Percentiles rank a stretch among this genome's conserved stretches.
Evolutionary conservation across 768 basidiomycete genomes (phyloP).

Genomic region (Mycena filopes): DNA sequence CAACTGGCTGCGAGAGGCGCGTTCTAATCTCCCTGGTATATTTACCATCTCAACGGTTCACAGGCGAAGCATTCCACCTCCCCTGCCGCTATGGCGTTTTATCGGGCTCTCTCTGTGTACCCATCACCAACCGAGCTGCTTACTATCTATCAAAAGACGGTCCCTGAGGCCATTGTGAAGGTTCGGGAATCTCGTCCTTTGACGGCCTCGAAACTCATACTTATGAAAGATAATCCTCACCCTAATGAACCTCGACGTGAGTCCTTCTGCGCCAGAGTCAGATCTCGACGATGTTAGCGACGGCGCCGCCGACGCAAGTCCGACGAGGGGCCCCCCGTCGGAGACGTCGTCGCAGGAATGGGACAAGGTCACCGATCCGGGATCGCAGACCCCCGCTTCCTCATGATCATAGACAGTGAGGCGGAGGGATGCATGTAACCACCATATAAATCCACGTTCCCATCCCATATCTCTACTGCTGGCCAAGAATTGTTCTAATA

Average conservation of each 20-base stretch:
- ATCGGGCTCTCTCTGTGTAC: conserved; percentile 92
- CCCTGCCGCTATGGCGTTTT: conserved; percentile 91
- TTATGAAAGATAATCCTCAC: conserved; percentile 74
- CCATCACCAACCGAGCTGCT: conserved; percentile 95
- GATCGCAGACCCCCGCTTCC: conserved; percentile 59
- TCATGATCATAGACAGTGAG: conserved; percentile 37
- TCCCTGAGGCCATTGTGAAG: conserved; percentile 85
- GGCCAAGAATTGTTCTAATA: conserved; percentile 34
- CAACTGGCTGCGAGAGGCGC: conserved; percentile 79
- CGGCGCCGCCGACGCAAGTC: conserved; percentile 66
- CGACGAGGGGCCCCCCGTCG: conserved; percentile 75
- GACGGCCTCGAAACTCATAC: background rate
- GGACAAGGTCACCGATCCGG: conserved; percentile 87
- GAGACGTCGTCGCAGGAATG: conserved; percentile 92
- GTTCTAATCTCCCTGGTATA: conserved; percentile 29
- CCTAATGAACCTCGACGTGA: conserved; percentile 90
- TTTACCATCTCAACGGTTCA: conserved; percentile 13
- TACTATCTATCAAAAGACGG: conserved; percentile 92
- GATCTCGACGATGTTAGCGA: conserved; percentile 61
- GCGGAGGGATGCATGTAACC: conserved; percentile 29
- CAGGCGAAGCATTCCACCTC: conserved; percentile 83
- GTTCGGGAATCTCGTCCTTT: conserved; percentile 47
- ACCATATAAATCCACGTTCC: conserved; percentile 22
- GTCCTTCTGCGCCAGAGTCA: conserved; percentile 61
- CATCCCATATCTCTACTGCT: conserved; percentile 29